Conservation (phyloP, 257 asterid species). For the Echium plantagineum region DNA sequence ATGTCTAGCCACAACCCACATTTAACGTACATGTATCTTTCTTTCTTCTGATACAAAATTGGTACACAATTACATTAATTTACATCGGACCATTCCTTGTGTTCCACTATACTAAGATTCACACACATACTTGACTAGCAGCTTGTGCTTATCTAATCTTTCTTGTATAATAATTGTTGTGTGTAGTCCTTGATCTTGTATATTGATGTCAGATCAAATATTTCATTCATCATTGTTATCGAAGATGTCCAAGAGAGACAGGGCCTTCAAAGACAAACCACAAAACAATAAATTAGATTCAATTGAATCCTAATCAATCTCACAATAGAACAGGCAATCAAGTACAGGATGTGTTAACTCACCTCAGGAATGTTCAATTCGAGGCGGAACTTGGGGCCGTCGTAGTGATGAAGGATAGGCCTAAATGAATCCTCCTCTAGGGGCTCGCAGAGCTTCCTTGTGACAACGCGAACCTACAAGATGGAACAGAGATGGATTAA, state of each 20-base stretch:
- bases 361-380: constrained; percentile 92
- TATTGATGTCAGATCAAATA: not conserved
- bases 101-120: not conserved
- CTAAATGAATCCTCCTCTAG: constrained; percentile 92
- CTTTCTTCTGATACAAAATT: too few relatives aligned
- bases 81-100: not conserved
- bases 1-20: not conserved
- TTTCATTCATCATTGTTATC: constrained; percentile 32
- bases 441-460: constrained; percentile 82
- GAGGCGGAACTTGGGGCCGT: constrained; percentile 96
- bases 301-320: not conserved
- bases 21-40: not conserved
- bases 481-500: not conserved
- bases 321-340: not conserved
- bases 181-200: not conserved
- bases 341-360: not conserved
- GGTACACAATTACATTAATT: not conserved
- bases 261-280: constrained; percentile 41
- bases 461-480: constrained; percentile 59
- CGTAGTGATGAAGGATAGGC: constrained; percentile 95
- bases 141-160: not conserved
- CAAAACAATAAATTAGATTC: not conserved
- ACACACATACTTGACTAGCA: not conserved
- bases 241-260: constrained; percentile 82
- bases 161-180: not conserved